Evolutionary conservation across 108 stramenopile species (phyloP).

Genomic region (Cyclotella kingstonii): DNA sequence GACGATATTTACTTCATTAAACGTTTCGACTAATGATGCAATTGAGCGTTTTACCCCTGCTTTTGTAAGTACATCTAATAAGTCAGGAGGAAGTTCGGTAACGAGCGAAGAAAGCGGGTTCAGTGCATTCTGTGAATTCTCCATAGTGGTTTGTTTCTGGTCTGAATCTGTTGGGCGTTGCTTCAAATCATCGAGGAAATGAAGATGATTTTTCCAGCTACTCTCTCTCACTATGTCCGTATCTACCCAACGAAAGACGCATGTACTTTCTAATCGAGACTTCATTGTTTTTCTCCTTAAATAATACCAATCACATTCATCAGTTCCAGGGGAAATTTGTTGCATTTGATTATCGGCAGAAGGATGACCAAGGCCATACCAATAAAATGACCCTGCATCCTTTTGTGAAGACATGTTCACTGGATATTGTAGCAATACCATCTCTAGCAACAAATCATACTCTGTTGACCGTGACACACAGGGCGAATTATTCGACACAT

Average conservation of each 20-base stretch:
- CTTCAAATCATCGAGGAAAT: too few relatives aligned
- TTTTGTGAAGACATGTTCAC: constrained; percentile 2
- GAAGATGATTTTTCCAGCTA: too few relatives aligned
- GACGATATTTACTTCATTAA: constrained; percentile 28
- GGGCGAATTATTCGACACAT: not conserved
- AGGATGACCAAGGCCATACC: too few relatives aligned
- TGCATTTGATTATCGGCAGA: too few relatives aligned
- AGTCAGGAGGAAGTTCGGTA: constrained; percentile 16
- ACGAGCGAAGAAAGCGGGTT: too few relatives aligned
- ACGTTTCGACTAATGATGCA: constrained; percentile 25
- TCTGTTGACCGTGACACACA: constrained; percentile 12
- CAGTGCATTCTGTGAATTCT: not conserved
- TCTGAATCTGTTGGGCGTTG: not conserved
- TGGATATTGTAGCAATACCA: constrained; percentile 17
- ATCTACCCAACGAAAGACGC: too few relatives aligned
- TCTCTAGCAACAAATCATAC: constrained; percentile 24
- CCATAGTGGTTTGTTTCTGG: not conserved
- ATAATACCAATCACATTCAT: too few relatives aligned
- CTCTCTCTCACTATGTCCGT: too few relatives aligned
- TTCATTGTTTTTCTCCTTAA: too few relatives aligned
- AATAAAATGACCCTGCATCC: too few relatives aligned
- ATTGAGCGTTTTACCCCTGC: constrained; percentile 37
- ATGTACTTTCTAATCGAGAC: too few relatives aligned
- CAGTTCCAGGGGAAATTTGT: too few relatives aligned
- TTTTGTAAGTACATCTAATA: constrained; percentile 24